Percentiles rank a stretch among this genome's conserved stretches.
Evolutionary conservation across 83 land plant species (phyloP).

Genomic region (Diphasiastrum complanatum): DNA sequence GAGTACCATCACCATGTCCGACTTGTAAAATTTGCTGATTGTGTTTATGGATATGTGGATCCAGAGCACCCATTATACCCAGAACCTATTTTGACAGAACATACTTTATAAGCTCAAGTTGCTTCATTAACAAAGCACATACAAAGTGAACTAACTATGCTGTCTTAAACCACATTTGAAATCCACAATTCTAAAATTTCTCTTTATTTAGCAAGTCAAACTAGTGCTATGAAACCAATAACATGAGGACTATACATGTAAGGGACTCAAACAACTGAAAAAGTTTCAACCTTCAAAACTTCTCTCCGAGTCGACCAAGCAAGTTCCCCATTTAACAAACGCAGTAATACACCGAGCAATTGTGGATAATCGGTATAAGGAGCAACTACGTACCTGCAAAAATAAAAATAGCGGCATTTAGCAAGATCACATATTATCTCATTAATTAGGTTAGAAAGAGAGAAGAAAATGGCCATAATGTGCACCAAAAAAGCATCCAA

Average conservation of each 20-base stretch:
- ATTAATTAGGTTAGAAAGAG: too few relatives aligned
- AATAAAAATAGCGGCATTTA: neutral
- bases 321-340: conserved; percentile 83
- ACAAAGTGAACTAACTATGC: neutral
- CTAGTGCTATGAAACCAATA: too few relatives aligned
- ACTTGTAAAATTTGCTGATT: conserved; percentile 71
- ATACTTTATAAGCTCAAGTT: too few relatives aligned
- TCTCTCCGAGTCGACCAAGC: conserved; percentile 87
- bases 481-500: too few relatives aligned
- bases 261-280: too few relatives aligned
- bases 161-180: too few relatives aligned
- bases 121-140: conserved; percentile 5
- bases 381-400: conserved; percentile 73
- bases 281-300: conserved; percentile 79
- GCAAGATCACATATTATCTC: too few relatives aligned
- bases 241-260: conserved; percentile 5
- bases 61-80: conserved; percentile 95
- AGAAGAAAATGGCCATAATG: too few relatives aligned
- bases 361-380: conserved; percentile 84
- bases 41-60: conserved; percentile 82
- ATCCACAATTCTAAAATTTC: too few relatives aligned
- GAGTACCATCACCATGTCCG: conserved; percentile 66
- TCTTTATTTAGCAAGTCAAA: too few relatives aligned
- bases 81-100: too few relatives aligned
- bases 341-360: conserved; percentile 71